Percentiles rank a stretch among this genome's conserved stretches.
Evolutionary conservation across 768 basidiomycete species (phyloP).

Genomic region (Galerina sulciceps): DNA sequence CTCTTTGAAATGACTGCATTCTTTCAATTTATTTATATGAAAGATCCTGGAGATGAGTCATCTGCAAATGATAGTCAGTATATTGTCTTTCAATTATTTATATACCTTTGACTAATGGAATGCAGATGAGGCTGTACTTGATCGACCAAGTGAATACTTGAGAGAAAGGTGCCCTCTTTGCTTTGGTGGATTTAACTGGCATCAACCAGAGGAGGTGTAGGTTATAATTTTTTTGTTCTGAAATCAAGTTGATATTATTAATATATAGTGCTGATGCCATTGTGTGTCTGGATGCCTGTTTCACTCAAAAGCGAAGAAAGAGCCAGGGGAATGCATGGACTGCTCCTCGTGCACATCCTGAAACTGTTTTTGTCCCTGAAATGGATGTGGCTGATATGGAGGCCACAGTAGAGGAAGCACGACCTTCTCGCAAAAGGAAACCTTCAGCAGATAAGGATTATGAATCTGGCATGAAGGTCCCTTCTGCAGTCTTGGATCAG

Average conservation of each 20-base stretch:
- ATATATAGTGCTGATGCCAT: constrained; percentile 26
- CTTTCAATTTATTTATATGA: too few species aligned
- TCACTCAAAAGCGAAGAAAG: constrained; percentile 34
- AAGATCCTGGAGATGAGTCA: too few species aligned
- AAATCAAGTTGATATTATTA: constrained; percentile 7
- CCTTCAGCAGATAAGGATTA: neutral
- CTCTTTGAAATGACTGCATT: too few species aligned
- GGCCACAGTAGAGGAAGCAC: constrained; percentile 15
- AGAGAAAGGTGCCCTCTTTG: too few species aligned
- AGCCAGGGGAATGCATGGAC: constrained; percentile 12
- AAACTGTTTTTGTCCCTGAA: constrained; percentile 23
- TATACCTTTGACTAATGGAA: too few species aligned
- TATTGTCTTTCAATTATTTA: too few species aligned
- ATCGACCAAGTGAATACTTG: too few species aligned
- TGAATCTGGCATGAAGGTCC: constrained; percentile 28
- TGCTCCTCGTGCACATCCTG: constrained; percentile 20
- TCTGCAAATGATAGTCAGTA: too few species aligned
- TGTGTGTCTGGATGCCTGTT: constrained; percentile 36
- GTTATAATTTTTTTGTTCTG: too few species aligned
- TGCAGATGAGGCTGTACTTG: too few species aligned
- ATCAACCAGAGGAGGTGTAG: too few species aligned
- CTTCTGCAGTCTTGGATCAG: constrained; percentile 32
- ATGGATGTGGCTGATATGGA: constrained; percentile 23
- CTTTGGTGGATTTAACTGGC: too few species aligned
- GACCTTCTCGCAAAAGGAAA: constrained; percentile 4